These are phyloP conservation scores for Colletotrichum plurivorum DNA, from an alignment of 2,329 filamentous ascomycete species.

Conservation along the genomic window DNA sequence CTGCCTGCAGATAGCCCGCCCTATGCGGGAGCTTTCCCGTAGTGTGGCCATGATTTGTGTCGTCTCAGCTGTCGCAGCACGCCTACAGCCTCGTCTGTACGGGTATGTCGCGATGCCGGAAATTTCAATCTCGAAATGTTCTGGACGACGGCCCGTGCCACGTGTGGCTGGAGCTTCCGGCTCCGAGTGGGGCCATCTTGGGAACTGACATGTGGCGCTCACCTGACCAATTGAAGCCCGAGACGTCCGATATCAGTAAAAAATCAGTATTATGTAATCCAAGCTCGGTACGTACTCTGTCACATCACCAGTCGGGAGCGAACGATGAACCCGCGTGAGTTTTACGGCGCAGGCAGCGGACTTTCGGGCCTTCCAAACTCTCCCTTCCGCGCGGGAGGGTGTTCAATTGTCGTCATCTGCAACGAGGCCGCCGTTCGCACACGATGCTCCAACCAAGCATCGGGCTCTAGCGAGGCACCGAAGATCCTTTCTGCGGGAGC, in stretches of 20 bases:
- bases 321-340: conserved; percentile 19
- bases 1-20: conserved; percentile 49
- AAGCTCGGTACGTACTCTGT: neutral
- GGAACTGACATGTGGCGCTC: conserved; percentile 12
- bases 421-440: conserved; percentile 14
- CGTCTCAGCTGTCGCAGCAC: conserved; percentile 27
- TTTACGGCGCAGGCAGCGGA: conserved; percentile 25
- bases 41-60: conserved; percentile 56
- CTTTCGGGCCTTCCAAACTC: conserved; percentile 28
- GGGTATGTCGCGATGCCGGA: conserved; percentile 37
- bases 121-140: conserved; percentile 42
- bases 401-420: conserved; percentile 34
- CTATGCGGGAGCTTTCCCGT: conserved; percentile 56
- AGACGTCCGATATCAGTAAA: too few species aligned
- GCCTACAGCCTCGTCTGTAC: conserved; percentile 29
- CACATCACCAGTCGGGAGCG: conserved; percentile 24
- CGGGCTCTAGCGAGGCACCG: conserved; percentile 29
- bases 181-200: neutral
- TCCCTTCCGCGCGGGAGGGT: neutral
- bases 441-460: conserved; percentile 1
- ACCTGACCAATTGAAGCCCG: neutral
- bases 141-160: conserved; percentile 34
- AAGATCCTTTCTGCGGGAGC: conserved; percentile 29
- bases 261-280: too few species aligned
- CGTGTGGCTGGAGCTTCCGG: conserved; percentile 25